Conservation (phyloP, 2,329 filamentous ascomycete genomes). For the Colletotrichum australisinense region DNA sequence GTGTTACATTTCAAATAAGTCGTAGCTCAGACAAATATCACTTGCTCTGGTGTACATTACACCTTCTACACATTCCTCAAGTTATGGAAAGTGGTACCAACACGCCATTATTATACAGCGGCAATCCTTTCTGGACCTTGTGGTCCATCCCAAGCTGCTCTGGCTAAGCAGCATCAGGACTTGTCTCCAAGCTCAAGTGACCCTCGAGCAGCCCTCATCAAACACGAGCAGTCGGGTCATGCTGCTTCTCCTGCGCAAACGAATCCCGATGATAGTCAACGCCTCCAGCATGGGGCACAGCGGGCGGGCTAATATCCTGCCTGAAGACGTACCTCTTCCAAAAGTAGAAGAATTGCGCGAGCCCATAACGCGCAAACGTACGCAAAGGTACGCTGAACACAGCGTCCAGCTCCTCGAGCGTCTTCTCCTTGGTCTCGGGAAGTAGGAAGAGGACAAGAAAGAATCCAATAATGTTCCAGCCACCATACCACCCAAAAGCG, state of each 20-base stretch:
- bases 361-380: slow-evolving; percentile 34
- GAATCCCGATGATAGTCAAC: slow-evolving; percentile 5
- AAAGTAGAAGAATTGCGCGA: slow-evolving; percentile 41
- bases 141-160: background rate
- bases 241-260: background rate
- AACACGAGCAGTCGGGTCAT: background rate
- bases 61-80: too few relatives aligned
- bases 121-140: background rate
- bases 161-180: background rate
- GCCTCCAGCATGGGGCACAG: slow-evolving; percentile 4
- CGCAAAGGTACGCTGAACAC: slow-evolving; percentile 28
- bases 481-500: slow-evolving; percentile 61
- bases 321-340: slow-evolving; percentile 39
- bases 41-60: too few relatives aligned
- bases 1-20: too few relatives aligned
- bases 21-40: too few relatives aligned
- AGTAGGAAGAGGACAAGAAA: slow-evolving; percentile 54
- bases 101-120: background rate
- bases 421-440: slow-evolving; percentile 58
- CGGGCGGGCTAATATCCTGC: slow-evolving; percentile 29
- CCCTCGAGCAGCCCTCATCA: background rate
- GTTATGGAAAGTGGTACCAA: background rate
- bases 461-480: slow-evolving; percentile 60
- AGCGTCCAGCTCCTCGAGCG: slow-evolving; percentile 55
- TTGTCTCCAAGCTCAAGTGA: background rate